Evolutionary conservation across 179 eudicot species (phyloP).

Genomic region (Patellifolia procumbens): DNA sequence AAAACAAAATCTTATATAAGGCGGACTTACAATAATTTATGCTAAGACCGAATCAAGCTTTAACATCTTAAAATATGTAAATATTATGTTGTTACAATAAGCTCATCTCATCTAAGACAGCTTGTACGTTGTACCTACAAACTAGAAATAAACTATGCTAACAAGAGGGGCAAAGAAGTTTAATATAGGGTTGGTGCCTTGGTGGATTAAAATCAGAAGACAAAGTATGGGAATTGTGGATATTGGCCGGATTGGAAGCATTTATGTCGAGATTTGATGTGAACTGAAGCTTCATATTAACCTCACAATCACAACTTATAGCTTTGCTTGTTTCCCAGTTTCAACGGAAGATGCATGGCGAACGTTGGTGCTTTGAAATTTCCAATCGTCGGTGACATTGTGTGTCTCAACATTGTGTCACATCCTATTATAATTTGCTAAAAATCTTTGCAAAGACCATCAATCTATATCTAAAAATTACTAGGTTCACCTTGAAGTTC

Average conservation of each 20-base stretch:
- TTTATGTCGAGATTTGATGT: slow-evolving; percentile 22
- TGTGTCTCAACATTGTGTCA: neutral
- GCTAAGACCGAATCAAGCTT: too few species aligned
- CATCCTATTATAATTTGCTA: neutral
- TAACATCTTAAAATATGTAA: too few species aligned
- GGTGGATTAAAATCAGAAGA: neutral
- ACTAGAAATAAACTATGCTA: neutral
- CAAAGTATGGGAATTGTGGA: neutral
- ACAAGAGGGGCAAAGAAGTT: neutral
- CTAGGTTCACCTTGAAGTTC: too few species aligned
- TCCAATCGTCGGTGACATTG: slow-evolving; percentile 17
- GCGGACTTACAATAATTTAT: too few species aligned
- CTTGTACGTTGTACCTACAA: too few species aligned
- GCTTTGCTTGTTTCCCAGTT: neutral
- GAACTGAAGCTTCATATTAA: slow-evolving; percentile 9
- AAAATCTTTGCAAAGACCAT: too few species aligned
- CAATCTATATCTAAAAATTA: too few species aligned
- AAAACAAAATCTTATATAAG: too few species aligned
- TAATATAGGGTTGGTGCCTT: neutral
- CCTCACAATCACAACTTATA: slow-evolving; percentile 17
- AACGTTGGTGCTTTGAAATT: neutral
- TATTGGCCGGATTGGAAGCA: neutral
- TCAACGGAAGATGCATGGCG: neutral
- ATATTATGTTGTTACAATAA: too few species aligned
- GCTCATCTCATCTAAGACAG: too few species aligned